Conservation (phyloP, 371 early-diverging fungal species). For the Circinella minor region DNA sequence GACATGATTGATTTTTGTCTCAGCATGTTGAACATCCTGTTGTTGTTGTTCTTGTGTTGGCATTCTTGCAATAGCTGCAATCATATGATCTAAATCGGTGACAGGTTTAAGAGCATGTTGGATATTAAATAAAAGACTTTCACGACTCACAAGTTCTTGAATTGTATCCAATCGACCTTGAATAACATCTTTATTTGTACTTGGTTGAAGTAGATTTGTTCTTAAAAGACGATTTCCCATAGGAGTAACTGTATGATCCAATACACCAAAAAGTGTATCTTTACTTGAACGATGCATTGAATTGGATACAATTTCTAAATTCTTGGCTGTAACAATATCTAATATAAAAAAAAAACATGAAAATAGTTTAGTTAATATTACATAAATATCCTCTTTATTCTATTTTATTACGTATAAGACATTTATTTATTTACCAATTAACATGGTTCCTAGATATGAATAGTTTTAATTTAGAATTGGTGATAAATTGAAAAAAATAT, state of each 20-base stretch:
- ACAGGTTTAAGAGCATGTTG: conserved; percentile 30
- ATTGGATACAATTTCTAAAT: conserved; percentile 67
- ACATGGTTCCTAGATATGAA: conserved; percentile 42
- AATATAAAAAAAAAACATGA: no score
- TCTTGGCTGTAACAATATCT: conserved; percentile 61
- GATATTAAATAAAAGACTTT: conserved; percentile 44
- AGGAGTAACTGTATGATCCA: conserved; percentile 68
- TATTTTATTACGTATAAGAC: no score
- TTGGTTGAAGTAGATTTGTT: conserved; percentile 76
- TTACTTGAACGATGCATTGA: conserved; percentile 34
- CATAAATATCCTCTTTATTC: no score
- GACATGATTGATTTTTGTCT: conserved; percentile 75
- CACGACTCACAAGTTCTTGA: conserved; percentile 42
- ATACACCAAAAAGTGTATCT: conserved; percentile 56
- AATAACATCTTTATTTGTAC: conserved; percentile 38
- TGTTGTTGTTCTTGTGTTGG: conserved; percentile 31
- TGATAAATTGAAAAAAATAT: no score
- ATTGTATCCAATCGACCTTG: conserved; percentile 58
- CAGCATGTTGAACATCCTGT: conserved; percentile 50
- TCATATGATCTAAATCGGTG: conserved; percentile 35
- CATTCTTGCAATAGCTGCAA: conserved; percentile 27
- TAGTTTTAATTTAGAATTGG: no score
- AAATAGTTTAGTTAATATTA: no score
- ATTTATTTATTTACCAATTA: no score
- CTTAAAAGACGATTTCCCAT: conserved; percentile 81